Evolutionary conservation across 805 yeast species (phyloP).

Genomic region (Candida caryicola): DNA sequence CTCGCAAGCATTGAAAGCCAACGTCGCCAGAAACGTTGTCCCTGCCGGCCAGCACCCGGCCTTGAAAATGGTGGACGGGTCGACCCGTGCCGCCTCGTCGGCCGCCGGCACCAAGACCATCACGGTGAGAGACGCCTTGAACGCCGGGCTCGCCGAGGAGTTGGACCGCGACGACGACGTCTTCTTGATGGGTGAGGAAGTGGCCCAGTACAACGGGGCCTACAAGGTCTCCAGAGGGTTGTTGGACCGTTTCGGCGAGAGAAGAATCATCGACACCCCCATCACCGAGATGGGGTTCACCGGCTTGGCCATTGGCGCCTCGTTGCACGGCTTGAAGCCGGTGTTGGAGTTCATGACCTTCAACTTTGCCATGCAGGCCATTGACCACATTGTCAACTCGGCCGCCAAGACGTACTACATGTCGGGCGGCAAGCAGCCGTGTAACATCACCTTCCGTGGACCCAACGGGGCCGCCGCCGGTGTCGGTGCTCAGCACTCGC

Average conservation of each 20-base stretch:
- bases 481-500: slow-evolving; percentile 99
- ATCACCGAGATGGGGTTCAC: slow-evolving; percentile 99
- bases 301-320: slow-evolving; percentile 92
- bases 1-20: slow-evolving; percentile 31
- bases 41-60: slow-evolving; percentile 36
- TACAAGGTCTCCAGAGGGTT: slow-evolving; percentile 95
- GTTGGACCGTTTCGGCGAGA: slow-evolving; percentile 91
- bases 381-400: slow-evolving; percentile 96
- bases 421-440: slow-evolving; percentile 98
- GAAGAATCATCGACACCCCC: slow-evolving; percentile 93
- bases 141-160: slow-evolving; percentile 94
- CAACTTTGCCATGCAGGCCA: slow-evolving; percentile 99
- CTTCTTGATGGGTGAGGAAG: slow-evolving; percentile 97
- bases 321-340: slow-evolving; percentile 95
- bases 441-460: slow-evolving; percentile 97
- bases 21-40: slow-evolving; percentile 17
- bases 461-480: slow-evolving; percentile 99
- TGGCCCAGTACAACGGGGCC: slow-evolving; percentile 99
- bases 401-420: slow-evolving; percentile 98
- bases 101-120: slow-evolving; percentile 55
- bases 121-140: slow-evolving; percentile 96
- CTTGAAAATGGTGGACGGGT: slow-evolving; percentile 31
- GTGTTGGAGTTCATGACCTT: slow-evolving; percentile 98
- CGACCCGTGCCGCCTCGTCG: slow-evolving; percentile 40
- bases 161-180: slow-evolving; percentile 93